These are phyloP conservation scores for Exutisphaerella laricina DNA, from an alignment of 2,329 filamentous ascomycete species.

Conservation along the genomic window DNA sequence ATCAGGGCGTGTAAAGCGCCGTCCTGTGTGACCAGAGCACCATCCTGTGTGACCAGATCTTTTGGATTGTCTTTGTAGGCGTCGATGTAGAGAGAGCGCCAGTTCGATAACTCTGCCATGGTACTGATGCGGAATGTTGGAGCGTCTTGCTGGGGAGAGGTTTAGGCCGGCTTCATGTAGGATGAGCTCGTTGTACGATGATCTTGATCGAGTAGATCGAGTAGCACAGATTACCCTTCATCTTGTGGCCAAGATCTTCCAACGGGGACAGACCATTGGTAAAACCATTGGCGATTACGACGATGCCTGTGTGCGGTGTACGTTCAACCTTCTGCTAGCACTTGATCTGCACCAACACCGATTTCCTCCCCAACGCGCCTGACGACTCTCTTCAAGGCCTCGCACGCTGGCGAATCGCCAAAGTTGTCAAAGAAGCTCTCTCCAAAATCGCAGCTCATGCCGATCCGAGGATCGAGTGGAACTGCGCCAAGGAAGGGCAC, in stretches of 20 bases:
- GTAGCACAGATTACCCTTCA: too few species aligned
- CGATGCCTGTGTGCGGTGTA: too few species aligned
- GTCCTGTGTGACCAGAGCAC: too few species aligned
- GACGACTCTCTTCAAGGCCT: conserved; percentile 76
- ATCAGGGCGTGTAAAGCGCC: background rate
- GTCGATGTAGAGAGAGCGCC: background rate
- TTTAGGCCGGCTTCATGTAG: background rate
- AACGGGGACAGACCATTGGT: too few species aligned
- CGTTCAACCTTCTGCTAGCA: conserved; percentile 27
- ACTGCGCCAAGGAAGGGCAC: conserved; percentile 87
- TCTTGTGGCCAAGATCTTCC: too few species aligned
- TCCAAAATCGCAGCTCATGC: conserved; percentile 94
- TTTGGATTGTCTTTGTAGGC: background rate
- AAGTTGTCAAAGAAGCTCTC: conserved; percentile 96
- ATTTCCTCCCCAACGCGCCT: conserved; percentile 50
- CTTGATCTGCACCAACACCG: conserved; percentile 29
- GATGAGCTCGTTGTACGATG: too few species aligned
- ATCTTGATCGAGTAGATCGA: too few species aligned
- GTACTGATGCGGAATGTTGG: background rate
- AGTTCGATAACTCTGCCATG: background rate
- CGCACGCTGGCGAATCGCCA: conserved; percentile 85
- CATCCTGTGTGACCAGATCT: background rate
- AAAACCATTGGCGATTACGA: too few species aligned
- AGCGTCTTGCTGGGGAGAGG: background rate
- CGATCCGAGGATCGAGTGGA: conserved; percentile 85